Base-by-base conservation (phyloP, 106 monocot species). In the Dendrobium nobile region DNA sequence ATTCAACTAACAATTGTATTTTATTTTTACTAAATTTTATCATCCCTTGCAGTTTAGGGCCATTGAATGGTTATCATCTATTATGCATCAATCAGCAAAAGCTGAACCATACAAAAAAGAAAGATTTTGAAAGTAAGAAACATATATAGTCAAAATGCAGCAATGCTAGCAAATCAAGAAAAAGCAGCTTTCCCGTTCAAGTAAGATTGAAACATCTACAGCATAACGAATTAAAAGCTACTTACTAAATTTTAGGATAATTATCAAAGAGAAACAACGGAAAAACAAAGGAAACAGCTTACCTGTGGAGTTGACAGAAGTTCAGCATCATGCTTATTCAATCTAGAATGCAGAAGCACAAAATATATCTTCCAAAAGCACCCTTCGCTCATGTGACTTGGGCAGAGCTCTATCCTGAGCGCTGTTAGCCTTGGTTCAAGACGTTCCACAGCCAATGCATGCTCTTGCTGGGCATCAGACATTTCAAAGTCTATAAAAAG, bases 361-460 rank as follows among this genome's bases (percentile, higher is more conserved):
- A 91, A 93, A 89, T 91, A 93, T 6, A 91, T 93, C 80, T 88
- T 93, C 90, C 88, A 90, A 74, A 93, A 93, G 78, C 79, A 85
- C 22, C 82, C 85, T 80, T 92, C 92, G 82, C 85, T 87, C 88
- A 90, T 90, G 68, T 88, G 88, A 78, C 83, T 86, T 47, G 92
- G 88, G 82, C 92, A 92, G 81, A 92, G 90, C 77, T 92, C 88
- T 47, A 85, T 87, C 73, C 88, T 85, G 13, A 90, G 77, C 67
- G 83, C 88, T 51, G 87, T 87, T 43, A 93, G 79, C 41, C 85
- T 87, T 56, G 93, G 90, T 67, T 82, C 90, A 77, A 87, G 72
- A 58, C 44, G 80, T 67, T 93, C 90, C 72, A 90, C 80, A 59
- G 87, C 85, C 79, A 86, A 78, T 75, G 87, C 90, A 87, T 93